Conservation (phyloP, 768 basidiomycete genomes). For the Lactifluus volemus region DNA sequence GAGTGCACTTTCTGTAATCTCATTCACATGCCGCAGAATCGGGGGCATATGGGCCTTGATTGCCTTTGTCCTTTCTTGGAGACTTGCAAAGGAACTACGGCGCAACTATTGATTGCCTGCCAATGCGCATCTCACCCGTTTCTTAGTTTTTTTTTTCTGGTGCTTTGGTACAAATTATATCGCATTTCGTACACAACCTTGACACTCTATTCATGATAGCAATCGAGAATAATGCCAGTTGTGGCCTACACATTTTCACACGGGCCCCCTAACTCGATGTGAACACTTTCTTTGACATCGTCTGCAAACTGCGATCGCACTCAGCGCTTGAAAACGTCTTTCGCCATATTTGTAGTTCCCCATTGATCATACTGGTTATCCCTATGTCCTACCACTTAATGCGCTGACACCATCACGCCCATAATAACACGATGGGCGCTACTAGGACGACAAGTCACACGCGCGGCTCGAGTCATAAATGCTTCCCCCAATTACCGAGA, state of each 20-base stretch:
- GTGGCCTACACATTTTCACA: not conserved
- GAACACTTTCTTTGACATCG: not conserved
- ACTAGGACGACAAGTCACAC: not conserved
- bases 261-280: not conserved
- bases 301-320: too few species aligned
- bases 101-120: slow-evolving; percentile 3
- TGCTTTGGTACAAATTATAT: too few species aligned
- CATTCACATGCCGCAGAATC: slow-evolving; percentile 8
- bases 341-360: not conserved
- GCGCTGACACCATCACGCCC: not conserved
- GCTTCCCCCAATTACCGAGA: not conserved
- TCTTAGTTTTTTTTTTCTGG: not conserved
- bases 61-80: slow-evolving; percentile 22
- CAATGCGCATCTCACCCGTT: not conserved
- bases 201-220: not conserved
- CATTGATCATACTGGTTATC: not conserved
- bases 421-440: not conserved
- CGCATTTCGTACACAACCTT: not conserved
- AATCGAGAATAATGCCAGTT: not conserved
- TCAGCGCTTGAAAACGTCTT: not conserved
- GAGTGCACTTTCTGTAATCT: not conserved
- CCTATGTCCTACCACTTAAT: slow-evolving; percentile 1
- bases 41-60: slow-evolving; percentile 22
- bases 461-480: not conserved
- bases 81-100: slow-evolving; percentile 20